phyloP scores from a whole-genome alignment of 1,284 basidiomycete genomes.

The Agroathelia rolfsii region DNA sequence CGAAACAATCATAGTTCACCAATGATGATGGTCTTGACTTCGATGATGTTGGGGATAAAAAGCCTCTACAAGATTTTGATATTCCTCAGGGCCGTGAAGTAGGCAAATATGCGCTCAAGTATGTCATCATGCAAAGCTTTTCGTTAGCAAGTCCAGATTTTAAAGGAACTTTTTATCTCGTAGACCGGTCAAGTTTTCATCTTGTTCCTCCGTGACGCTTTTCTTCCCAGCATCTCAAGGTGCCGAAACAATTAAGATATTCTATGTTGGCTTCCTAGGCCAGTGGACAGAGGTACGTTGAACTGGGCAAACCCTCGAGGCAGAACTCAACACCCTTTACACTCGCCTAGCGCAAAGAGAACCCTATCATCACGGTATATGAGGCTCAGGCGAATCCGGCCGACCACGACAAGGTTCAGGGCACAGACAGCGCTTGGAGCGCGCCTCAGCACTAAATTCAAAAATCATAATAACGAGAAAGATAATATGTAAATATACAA shows the following conservation, averaged over 20 bases:
- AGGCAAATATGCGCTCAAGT: constrained; percentile 70
- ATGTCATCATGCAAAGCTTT: constrained; percentile 13
- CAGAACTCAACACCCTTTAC: constrained; percentile 4
- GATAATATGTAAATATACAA: too few species aligned
- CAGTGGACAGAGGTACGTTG: constrained; percentile 58
- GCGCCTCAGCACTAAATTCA: constrained; percentile 20
- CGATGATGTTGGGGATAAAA: constrained; percentile 50
- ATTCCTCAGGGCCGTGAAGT: constrained; percentile 60
- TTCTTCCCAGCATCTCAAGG: constrained; percentile 70
- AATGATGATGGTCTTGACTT: constrained; percentile 71
- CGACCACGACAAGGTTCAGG: constrained; percentile 73
- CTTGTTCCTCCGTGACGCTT: constrained; percentile 59
- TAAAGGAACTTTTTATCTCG: constrained; percentile 1
- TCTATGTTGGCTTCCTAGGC: constrained; percentile 75
- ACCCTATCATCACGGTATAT: constrained; percentile 68
- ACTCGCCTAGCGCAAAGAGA: constrained; percentile 43
- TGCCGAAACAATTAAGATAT: constrained; percentile 56
- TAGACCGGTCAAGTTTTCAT: constrained; percentile 71
- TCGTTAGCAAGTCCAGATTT: constrained; percentile 4
- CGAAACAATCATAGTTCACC: constrained; percentile 47
- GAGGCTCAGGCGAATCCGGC: constrained; percentile 72
- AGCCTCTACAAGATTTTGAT: constrained; percentile 58
- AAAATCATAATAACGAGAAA: constrained; percentile 3
- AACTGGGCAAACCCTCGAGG: too few species aligned
- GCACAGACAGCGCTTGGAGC: constrained; percentile 49